phyloP scores from a whole-genome alignment of 805 yeast genomes.

The Schwanniomyces polymorphus region DNA sequence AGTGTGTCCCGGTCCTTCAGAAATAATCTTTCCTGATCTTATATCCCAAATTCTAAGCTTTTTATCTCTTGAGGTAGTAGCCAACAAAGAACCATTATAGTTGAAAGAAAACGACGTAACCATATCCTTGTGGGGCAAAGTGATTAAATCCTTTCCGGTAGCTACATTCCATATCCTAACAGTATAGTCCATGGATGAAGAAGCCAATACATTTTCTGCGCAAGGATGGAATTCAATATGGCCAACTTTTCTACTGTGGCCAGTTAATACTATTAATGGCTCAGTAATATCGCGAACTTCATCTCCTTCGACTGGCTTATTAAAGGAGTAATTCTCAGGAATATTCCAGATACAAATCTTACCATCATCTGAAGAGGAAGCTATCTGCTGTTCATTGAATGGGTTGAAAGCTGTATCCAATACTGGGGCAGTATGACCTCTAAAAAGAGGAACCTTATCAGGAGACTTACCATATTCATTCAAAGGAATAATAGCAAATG shows the following conservation, averaged over 20 bases:
- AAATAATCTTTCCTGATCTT: conserved; percentile 66
- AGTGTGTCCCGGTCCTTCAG: conserved; percentile 86
- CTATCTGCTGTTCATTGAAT: conserved; percentile 71
- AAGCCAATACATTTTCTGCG: conserved; percentile 82
- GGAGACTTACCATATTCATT: conserved; percentile 89
- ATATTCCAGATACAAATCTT: conserved; percentile 84
- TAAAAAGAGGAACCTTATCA: conserved; percentile 86
- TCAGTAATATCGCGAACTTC: conserved; percentile 60
- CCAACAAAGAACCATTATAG: conserved; percentile 83
- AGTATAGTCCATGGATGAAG: conserved; percentile 87
- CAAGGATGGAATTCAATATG: conserved; percentile 88
- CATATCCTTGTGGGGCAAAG: conserved; percentile 83
- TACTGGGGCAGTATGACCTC: conserved; percentile 95
- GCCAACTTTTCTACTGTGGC: conserved; percentile 95
- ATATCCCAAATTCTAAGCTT: conserved; percentile 90
- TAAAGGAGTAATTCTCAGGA: conserved; percentile 78
- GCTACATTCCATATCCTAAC: conserved; percentile 90
- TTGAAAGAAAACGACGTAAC: conserved; percentile 93
- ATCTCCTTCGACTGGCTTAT: conserved; percentile 54
- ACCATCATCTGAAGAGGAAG: conserved; percentile 78
- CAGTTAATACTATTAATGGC: conserved; percentile 70
- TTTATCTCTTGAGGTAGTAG: conserved; percentile 90
- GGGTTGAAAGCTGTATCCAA: conserved; percentile 96
- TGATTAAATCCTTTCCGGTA: conserved; percentile 65
- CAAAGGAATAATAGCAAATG: conserved; percentile 91